These are phyloP conservation scores for Cymodocea nodosa DNA, from an alignment of 116 monocot genomes.

Conservation along the genomic window DNA sequence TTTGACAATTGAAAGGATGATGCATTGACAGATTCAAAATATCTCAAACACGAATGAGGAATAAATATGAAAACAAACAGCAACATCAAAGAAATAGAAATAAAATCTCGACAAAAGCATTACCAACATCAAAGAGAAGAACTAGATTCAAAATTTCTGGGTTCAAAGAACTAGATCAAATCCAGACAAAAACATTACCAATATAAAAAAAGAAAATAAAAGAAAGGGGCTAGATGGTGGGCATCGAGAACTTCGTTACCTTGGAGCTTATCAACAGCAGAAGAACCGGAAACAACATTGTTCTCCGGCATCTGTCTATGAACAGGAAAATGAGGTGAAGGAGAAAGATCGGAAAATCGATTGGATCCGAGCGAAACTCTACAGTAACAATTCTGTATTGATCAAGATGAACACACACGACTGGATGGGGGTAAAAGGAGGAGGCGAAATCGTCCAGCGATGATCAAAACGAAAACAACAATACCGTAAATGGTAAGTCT, in stretches of 20 bases:
- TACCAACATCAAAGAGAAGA: too few species aligned
- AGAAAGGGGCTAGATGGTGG: background rate
- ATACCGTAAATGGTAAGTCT: too few species aligned
- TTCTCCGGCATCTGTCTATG: slow-evolving; percentile 7
- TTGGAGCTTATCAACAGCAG: background rate
- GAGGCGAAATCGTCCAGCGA: too few species aligned
- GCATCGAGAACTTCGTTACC: background rate
- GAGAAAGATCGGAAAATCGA: background rate
- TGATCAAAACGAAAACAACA: too few species aligned
- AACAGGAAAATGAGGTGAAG: background rate
- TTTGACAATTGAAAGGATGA: too few species aligned
- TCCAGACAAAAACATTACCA: background rate
- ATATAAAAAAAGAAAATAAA: background rate
- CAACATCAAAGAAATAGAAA: too few species aligned
- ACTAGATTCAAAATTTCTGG: background rate
- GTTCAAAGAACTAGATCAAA: background rate
- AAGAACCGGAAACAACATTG: slow-evolving; percentile 3
- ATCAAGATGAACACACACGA: too few species aligned
- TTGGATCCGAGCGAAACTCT: background rate
- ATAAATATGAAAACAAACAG: too few species aligned
- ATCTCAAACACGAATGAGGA: too few species aligned
- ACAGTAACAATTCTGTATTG: background rate
- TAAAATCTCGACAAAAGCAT: too few species aligned
- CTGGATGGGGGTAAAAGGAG: too few species aligned
- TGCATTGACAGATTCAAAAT: too few species aligned